A percentile compares a stretch with the other conserved stretches of the same genome.
These are phyloP conservation scores for Sarocladiaceae sp. DNA, from an alignment of 2,329 filamentous ascomycete genomes.

Conservation along the genomic window DNA sequence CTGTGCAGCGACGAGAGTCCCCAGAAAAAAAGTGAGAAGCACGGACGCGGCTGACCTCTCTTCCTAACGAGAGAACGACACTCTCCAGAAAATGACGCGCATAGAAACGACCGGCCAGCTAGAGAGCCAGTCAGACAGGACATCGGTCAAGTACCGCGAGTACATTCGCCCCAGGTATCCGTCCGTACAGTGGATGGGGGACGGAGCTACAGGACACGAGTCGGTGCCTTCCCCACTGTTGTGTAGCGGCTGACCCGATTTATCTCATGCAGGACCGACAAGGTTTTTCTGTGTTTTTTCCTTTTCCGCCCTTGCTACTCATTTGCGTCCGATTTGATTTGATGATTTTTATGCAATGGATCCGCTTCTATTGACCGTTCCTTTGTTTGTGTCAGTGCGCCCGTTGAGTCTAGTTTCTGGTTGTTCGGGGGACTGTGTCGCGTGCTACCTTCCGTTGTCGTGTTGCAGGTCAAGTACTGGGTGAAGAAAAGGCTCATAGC, in stretches of 20 bases:
- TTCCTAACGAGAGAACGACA: background rate
- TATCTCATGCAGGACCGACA: background rate
- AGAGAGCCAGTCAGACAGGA: background rate
- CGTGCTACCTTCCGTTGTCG: background rate
- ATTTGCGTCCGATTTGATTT: background rate
- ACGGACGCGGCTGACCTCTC: background rate
- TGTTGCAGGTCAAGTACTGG: background rate
- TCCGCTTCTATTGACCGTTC: background rate
- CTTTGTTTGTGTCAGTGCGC: too few relatives aligned
- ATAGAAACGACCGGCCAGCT: background rate
- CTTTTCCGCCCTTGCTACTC: background rate
- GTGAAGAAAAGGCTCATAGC: slow-evolving; percentile 7
- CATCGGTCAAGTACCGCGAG: background rate
- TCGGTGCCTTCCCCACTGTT: background rate
- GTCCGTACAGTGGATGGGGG: background rate
- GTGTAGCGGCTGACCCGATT: background rate
- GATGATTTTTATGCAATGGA: background rate
- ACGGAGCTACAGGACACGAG: background rate
- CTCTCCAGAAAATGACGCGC: slow-evolving; percentile 5
- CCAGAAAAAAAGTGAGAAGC: background rate
- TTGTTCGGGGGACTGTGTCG: background rate
- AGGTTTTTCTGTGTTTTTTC: background rate
- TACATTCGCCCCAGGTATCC: background rate
- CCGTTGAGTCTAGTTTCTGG: too few relatives aligned
- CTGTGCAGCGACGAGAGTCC: too few relatives aligned